A percentile compares a stretch with the other conserved stretches of the same genome.
phyloP scores from a whole-genome alignment of 2,329 filamentous ascomycete species.

The Sclerotinia subarctica region DNA sequence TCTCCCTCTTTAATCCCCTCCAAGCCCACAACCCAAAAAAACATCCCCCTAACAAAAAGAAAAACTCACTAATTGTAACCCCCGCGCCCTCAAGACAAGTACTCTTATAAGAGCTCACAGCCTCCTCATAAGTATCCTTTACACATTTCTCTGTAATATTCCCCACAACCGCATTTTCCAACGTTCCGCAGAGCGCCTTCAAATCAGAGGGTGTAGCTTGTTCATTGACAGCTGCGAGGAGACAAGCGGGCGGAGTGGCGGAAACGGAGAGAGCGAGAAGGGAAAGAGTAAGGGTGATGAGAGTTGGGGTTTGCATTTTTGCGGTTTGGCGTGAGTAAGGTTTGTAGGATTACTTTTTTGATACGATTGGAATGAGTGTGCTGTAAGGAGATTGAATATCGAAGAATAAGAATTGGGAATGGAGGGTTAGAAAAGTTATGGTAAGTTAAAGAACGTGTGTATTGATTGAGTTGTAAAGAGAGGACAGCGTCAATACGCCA shows the following conservation, averaged over 20 bases:
- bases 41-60: not conserved
- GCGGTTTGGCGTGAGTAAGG: conserved; percentile 5
- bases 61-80: conserved; percentile 16
- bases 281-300: conserved; percentile 28
- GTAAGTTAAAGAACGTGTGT: not conserved
- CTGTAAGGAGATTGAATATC: not conserved
- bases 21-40: not conserved
- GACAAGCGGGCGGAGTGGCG: conserved; percentile 33
- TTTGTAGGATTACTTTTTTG: not conserved
- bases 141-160: conserved; percentile 23
- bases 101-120: conserved; percentile 19
- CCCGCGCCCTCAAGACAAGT: conserved; percentile 19
- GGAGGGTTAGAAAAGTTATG: not conserved
- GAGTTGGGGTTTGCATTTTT: conserved; percentile 30
- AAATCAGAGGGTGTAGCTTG: conserved; percentile 24
- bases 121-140: not conserved
- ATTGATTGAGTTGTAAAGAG: conserved; percentile 1
- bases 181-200: conserved; percentile 20
- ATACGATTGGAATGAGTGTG: not conserved
- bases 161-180: conserved; percentile 16
- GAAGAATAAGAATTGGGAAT: not conserved
- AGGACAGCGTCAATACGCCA: conserved; percentile 19
- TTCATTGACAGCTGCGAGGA: conserved; percentile 28
- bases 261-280: conserved; percentile 24
- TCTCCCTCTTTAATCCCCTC: not conserved